Conservation (phyloP, 768 basidiomycete genomes). For the Sistotremastrum niveocremeum region DNA sequence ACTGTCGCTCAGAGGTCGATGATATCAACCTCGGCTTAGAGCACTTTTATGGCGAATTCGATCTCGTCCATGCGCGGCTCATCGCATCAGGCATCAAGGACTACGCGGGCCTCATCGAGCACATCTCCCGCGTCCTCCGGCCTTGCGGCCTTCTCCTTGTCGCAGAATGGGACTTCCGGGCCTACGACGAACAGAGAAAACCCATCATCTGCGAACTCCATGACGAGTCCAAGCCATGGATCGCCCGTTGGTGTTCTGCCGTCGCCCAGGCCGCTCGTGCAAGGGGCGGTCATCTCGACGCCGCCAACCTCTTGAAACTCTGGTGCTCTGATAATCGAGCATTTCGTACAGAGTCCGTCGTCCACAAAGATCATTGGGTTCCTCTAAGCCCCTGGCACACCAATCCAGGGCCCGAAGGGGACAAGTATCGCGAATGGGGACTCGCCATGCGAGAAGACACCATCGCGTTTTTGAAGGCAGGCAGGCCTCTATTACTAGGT, state of each 20-base stretch:
- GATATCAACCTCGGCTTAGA: slow-evolving; percentile 77
- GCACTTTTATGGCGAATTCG: slow-evolving; percentile 68
- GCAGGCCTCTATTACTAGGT: slow-evolving; percentile 53
- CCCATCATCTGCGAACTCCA: slow-evolving; percentile 30
- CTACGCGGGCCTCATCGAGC: slow-evolving; percentile 48
- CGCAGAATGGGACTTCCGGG: slow-evolving; percentile 54
- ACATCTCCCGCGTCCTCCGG: slow-evolving; percentile 51
- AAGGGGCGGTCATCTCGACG: slow-evolving; percentile 51
- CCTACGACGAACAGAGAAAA: slow-evolving; percentile 39
- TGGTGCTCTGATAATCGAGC: slow-evolving; percentile 42
- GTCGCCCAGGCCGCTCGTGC: slow-evolving; percentile 36
- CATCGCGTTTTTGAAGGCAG: slow-evolving; percentile 43
- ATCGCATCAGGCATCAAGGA: slow-evolving; percentile 64
- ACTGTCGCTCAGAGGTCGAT: slow-evolving; percentile 69
- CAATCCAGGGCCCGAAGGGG: not conserved
- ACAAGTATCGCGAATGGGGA: slow-evolving; percentile 13
- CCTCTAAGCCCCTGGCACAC: slow-evolving; percentile 39
- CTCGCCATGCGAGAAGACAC: slow-evolving; percentile 43
- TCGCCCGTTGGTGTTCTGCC: slow-evolving; percentile 48
- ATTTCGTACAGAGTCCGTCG: slow-evolving; percentile 37
- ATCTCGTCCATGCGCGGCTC: slow-evolving; percentile 61
- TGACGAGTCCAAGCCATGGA: slow-evolving; percentile 35
- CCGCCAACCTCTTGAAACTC: slow-evolving; percentile 37
- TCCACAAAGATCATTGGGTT: slow-evolving; percentile 47
- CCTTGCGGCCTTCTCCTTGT: slow-evolving; percentile 57